Conservation (phyloP, 306 rosid species). For the Quercus berberidifolia region DNA sequence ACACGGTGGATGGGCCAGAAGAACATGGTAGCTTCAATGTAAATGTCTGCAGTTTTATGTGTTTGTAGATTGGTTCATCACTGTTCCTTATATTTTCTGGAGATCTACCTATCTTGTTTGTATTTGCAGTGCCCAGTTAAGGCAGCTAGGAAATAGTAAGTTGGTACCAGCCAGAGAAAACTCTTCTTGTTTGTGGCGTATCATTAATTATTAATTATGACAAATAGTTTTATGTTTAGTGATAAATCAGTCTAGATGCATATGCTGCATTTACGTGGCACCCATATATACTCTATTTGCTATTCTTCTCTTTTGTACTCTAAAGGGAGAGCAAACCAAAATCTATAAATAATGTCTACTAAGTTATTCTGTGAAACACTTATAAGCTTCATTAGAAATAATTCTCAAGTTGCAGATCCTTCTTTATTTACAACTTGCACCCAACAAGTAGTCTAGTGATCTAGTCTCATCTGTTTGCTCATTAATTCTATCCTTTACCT, state of each 20-base stretch:
- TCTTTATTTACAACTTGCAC: too few species aligned
- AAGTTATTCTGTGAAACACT: too few species aligned
- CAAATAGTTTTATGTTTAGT: background rate
- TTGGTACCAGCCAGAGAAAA: background rate
- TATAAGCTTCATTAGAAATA: too few species aligned
- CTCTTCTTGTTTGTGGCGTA: background rate
- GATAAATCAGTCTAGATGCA: background rate
- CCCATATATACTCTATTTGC: too few species aligned
- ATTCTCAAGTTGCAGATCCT: too few species aligned
- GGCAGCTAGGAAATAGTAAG: background rate
- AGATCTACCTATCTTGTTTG: background rate
- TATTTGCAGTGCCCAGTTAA: background rate
- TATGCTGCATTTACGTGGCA: background rate
- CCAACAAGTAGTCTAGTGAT: too few species aligned
- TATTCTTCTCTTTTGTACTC: too few species aligned
- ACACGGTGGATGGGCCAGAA: constrained; percentile 37
- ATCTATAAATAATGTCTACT: too few species aligned
- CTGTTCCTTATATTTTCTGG: background rate
- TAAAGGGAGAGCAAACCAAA: too few species aligned
- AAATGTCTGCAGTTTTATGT: background rate
- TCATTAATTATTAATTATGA: background rate
- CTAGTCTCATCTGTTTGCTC: too few species aligned
- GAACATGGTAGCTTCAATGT: constrained; percentile 26
- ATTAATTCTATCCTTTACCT: too few species aligned
- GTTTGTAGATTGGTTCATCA: constrained; percentile 2